Percentiles rank a stretch among this genome's conserved stretches.
phyloP scores from a whole-genome alignment of 768 basidiomycete genomes.

The Gloeopeniophorella convolvens region DNA sequence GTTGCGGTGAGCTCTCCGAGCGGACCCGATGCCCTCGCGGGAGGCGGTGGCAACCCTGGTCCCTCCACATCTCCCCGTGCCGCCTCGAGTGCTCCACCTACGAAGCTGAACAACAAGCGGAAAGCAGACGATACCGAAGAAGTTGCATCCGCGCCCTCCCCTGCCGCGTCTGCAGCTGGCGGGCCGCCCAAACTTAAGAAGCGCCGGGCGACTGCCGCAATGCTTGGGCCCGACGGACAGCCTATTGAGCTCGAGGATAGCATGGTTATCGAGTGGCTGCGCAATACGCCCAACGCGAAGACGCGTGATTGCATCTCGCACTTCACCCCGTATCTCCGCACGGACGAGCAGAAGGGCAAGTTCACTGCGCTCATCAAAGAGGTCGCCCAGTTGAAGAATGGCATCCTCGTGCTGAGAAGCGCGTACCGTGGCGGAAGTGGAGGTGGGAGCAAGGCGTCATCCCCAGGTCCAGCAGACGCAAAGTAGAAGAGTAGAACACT shows the following conservation, averaged over 20 bases:
- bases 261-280: constrained; percentile 73
- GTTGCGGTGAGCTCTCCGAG: constrained; percentile 26
- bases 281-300: constrained; percentile 57
- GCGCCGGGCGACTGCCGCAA: constrained; percentile 35
- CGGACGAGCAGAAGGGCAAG: constrained; percentile 59
- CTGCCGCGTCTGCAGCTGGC: constrained; percentile 19
- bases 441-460: constrained; percentile 11
- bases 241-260: constrained; percentile 54
- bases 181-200: constrained; percentile 46
- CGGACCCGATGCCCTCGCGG: constrained; percentile 30
- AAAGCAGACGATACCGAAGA: constrained; percentile 41
- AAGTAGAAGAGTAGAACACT: constrained; percentile 7
- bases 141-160: constrained; percentile 1
- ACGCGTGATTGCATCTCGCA: constrained; percentile 77
- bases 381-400: constrained; percentile 65
- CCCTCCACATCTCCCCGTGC: constrained; percentile 28
- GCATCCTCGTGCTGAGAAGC: constrained; percentile 45
- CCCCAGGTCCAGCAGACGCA: constrained; percentile 12
- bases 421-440: constrained; percentile 17
- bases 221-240: constrained; percentile 30
- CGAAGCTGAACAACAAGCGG: constrained; percentile 47
- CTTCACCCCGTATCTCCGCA: constrained; percentile 69
- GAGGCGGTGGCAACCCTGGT: constrained; percentile 21
- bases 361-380: constrained; percentile 79
- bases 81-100: constrained; percentile 11